Evolutionary conservation across 2,329 filamentous ascomycete species (phyloP), one percentile per base, ranked within the genome.

Genomic region (Ilyonectria destructans): DNA sequence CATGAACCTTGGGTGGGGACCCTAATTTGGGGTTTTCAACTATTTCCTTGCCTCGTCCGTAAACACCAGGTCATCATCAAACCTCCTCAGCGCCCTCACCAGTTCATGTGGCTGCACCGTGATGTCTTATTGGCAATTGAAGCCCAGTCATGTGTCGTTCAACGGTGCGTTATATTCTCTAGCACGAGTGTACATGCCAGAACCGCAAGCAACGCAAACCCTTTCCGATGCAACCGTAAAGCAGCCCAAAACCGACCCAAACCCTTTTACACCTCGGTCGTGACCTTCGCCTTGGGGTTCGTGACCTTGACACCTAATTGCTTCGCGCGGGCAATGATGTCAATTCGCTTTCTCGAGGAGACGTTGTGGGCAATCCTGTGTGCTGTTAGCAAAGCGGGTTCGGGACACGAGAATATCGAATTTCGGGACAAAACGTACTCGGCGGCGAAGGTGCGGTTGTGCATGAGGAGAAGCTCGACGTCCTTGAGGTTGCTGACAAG

Each of bases 221-320:
- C 72, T 74, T 75, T 77, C 74, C 74, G 73, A 76, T 76, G 74
- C 74, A 76, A 74, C 74, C 74, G 71, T 75, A 77, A 76, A 77
- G 73, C 73, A 77, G 72, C 73, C 74, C 73, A 77, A 74, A 72
- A 75, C 74, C 62, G 69, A 70, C 71, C 74, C 68, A 70, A 74
- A 74, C 67, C 73, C 69, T 75, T 82, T 90, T 91, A 93, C 81
- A 92, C 88, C 91, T 99, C 96, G 80, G 95, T 97, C 80, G 96
- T 97, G 85, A 99, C 93, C 91, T 96, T 97, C 83, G 95, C 96
- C 93, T 98, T 97, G 87, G 94, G 86, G 91, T 99, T 99, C 84
- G 96, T 99, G 85, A 99, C 96, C 93, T 99, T 99, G 85, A 99
- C 96, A 83, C 95, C 94, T 82, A 99, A 89, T 87, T 97, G 92